Conservation (phyloP, 805 yeast species). For the Candida railenensis region DNA sequence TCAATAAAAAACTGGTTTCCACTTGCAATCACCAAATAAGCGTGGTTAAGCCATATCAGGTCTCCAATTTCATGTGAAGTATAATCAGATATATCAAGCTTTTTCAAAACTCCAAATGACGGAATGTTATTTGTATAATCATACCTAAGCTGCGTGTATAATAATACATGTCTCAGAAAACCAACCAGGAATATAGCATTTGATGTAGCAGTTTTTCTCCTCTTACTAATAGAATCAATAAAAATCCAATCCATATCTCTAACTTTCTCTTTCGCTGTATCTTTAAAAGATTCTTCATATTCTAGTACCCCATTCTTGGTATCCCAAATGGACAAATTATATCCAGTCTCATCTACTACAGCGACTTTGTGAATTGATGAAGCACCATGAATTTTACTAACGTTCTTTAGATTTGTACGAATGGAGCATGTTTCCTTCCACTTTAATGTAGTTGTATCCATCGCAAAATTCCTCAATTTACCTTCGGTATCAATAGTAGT, state of each 20-base stretch:
- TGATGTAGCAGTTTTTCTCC: conserved; percentile 30
- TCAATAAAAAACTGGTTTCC: conserved; percentile 88
- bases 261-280: conserved; percentile 34
- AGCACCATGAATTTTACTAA: conserved; percentile 66
- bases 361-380: conserved; percentile 70
- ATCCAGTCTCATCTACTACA: conserved; percentile 55
- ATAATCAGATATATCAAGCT: conserved; percentile 64
- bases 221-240: conserved; percentile 23
- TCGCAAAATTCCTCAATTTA: conserved; percentile 17
- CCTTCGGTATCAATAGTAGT: conserved; percentile 53
- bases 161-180: conserved; percentile 56
- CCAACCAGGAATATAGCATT: conserved; percentile 80
- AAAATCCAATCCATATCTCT: conserved; percentile 88
- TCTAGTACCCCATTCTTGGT: conserved; percentile 64
- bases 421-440: conserved; percentile 57
- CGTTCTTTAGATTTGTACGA: conserved; percentile 53
- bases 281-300: conserved; percentile 45
- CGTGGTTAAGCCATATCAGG: conserved; percentile 80
- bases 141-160: conserved; percentile 80
- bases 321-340: conserved; percentile 76
- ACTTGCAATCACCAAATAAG: conserved; percentile 76
- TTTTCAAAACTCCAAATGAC: conserved; percentile 72
- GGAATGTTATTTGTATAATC: conserved; percentile 85
- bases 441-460: conserved; percentile 22
- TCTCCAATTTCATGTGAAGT: conserved; percentile 87